These are phyloP conservation scores for Boletus fagicola DNA, from an alignment of 768 basidiomycete species.

Conservation along the genomic window DNA sequence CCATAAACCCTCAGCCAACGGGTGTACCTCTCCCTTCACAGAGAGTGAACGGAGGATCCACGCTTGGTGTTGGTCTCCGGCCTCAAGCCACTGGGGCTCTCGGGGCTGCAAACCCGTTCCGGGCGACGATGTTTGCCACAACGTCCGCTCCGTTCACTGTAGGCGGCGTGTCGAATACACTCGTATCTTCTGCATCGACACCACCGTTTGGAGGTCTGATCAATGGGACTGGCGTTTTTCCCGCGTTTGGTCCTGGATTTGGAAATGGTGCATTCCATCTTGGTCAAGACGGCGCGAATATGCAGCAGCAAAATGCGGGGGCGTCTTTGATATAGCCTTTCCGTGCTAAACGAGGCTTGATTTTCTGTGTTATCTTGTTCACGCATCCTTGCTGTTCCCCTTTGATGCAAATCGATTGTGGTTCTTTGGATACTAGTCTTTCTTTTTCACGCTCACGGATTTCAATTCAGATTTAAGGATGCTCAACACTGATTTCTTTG, in stretches of 20 bases:
- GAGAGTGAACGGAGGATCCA: conserved; percentile 19
- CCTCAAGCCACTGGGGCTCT: conserved; percentile 59
- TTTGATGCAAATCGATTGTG: not conserved
- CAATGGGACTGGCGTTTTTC: conserved; percentile 2
- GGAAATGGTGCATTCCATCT: conserved; percentile 24
- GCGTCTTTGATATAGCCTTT: conserved; percentile 48
- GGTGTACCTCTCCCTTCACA: conserved; percentile 15
- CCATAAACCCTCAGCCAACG: conserved; percentile 38
- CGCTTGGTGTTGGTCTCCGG: conserved; percentile 48
- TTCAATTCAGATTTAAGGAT: conserved; percentile 8
- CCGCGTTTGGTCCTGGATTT: conserved; percentile 15
- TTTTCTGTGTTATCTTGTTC: not conserved
- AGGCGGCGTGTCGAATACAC: conserved; percentile 4
- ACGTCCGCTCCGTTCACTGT: conserved; percentile 20
- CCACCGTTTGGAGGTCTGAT: conserved; percentile 26
- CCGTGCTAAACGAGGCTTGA: conserved; percentile 11
- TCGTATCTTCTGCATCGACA: conserved; percentile 26
- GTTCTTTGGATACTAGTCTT: conserved; percentile 7
- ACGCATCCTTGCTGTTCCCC: not conserved
- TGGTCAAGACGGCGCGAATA: conserved; percentile 19
- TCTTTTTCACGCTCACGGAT: conserved; percentile 6
- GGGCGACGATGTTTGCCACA: conserved; percentile 55
- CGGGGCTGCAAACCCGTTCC: conserved; percentile 60
- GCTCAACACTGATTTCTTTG: conserved; percentile 5
- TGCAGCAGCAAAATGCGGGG: conserved; percentile 43